Evolutionary conservation across 306 rosid species (phyloP), one percentile per base, ranked within the genome.

Genomic region (Vigna radiata): DNA sequence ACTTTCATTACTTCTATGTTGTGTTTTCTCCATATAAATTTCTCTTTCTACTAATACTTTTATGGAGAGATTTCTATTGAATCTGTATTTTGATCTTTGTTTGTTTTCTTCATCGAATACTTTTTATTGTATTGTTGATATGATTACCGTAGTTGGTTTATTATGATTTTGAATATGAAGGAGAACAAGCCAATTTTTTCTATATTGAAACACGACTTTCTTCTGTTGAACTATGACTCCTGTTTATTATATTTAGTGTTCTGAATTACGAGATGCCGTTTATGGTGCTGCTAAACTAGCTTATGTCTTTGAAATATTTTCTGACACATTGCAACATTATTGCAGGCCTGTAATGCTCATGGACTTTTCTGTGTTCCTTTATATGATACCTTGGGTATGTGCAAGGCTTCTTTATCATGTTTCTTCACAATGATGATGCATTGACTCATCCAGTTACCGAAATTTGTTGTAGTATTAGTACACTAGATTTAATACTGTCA

Each of bases 291-390:
- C 52, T n/a, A 48, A 71, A 56, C 60, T 82, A 41, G 16, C 18
- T 33, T 39, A 23, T 77, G 54, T 55, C 68, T 47, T 56, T 48
- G 70, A 43, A 41, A 68, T 60, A 16, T 21, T 37, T 76, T 82
- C 72, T 82, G 13, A 83, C 64, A 69, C 68, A 58, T 59, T 59
- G 69, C 70, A 49, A 79, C 46, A 69, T 55, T 63, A 56, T 39
- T 86, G 86, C 93, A 94, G 98, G 97, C 98, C 52, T 91, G 97
- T 88, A 94, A 94, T 87, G 98, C 97, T 78, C 96, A 90, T 84
- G 98, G 88, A 61, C 94, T 94, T 77, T 89, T 82, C 66, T 91
- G 98, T 76, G 98, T 94, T 78, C 98, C 98, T 77, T 81, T 94
- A 56, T 94, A 94, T 64, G 98, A 94, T 81, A 85, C 96, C 52